These are phyloP conservation scores for Aspergillus sparsus DNA, from an alignment of 495 filamentous ascomycete species.

Conservation along the genomic window DNA sequence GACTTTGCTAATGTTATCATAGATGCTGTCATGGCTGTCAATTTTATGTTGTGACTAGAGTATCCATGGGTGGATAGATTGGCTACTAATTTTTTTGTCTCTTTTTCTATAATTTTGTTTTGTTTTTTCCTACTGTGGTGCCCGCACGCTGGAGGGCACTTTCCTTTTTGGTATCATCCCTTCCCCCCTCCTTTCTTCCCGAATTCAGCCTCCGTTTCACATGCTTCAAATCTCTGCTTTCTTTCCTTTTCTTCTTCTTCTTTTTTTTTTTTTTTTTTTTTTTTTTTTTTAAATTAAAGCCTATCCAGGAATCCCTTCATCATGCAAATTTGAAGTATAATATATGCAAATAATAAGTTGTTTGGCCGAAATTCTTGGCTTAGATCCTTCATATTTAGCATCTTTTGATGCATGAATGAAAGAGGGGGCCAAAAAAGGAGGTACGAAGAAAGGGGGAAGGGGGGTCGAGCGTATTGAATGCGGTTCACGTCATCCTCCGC, in stretches of 20 bases:
- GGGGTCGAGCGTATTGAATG: background rate
- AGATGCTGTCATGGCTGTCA: background rate
- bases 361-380: background rate
- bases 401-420: constrained; percentile 1
- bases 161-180: background rate
- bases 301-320: background rate
- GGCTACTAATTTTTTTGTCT: too few species aligned
- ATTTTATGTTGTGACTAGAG: background rate
- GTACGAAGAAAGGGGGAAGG: background rate
- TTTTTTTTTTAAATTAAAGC: too few species aligned
- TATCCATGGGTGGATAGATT: too few species aligned
- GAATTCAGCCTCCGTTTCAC: constrained; percentile 15
- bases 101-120: too few species aligned
- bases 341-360: background rate
- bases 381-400: background rate
- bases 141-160: background rate
- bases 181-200: constrained; percentile 1
- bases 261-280: too few species aligned
- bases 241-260: too few species aligned
- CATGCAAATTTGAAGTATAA: background rate
- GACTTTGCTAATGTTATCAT: background rate
- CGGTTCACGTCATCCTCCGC: constrained; percentile 12
- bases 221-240: background rate
- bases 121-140: background rate
- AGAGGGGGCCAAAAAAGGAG: constrained; percentile 1